These are phyloP conservation scores for Breviolum minutum DNA, from an alignment of 73 alveolate genomes.

Conservation along the genomic window DNA sequence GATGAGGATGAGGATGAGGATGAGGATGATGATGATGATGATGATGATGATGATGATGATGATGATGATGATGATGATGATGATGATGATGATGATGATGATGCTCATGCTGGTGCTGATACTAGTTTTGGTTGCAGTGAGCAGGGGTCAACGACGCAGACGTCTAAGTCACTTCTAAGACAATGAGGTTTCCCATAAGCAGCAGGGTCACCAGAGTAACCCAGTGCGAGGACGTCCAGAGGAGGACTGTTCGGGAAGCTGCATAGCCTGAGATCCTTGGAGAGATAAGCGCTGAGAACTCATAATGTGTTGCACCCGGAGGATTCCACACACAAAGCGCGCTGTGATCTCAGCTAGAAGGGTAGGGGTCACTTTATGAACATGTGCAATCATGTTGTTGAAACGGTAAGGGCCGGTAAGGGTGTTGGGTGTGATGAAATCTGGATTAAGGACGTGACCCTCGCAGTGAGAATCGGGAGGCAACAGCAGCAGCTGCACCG, in stretches of 20 bases:
- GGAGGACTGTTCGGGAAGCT: not conserved
- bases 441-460: not conserved
- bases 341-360: not conserved
- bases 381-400: too few species aligned
- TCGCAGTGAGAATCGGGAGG: not conserved
- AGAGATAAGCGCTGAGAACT: too few species aligned
- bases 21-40: too few species aligned
- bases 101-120: too few species aligned
- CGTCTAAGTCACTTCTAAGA: too few species aligned
- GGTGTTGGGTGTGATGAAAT: not conserved
- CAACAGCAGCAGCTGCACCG: constrained; percentile 5
- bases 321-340: constrained; percentile 14
- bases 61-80: not conserved
- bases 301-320: not conserved
- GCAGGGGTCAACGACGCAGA: too few species aligned
- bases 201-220: constrained; percentile 26
- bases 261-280: not conserved
- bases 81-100: too few species aligned
- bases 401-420: not conserved
- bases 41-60: not conserved
- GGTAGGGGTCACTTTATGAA: too few species aligned
- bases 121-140: too few species aligned
- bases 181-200: not conserved
- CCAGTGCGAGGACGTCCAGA: constrained; percentile 7
- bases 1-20: too few species aligned